A percentile compares a stretch with the other conserved stretches of the same genome.
These are phyloP conservation scores for Dalbergia cultrata DNA, from an alignment of 306 rosid species.

Conservation along the genomic window DNA sequence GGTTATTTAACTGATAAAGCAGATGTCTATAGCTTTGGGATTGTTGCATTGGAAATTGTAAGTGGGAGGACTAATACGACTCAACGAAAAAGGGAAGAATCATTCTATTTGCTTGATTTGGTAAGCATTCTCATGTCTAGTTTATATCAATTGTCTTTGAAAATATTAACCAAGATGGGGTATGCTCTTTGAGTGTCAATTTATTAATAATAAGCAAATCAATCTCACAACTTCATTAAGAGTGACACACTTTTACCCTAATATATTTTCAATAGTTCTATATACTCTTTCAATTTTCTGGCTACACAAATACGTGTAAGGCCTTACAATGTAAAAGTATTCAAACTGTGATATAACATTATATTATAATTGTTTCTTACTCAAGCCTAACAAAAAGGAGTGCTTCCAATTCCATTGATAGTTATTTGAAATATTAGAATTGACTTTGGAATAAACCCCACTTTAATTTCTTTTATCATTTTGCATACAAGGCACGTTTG, in stretches of 20 bases:
- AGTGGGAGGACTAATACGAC: constrained; percentile 65
- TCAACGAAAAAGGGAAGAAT: constrained; percentile 49
- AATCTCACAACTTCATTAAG: no score
- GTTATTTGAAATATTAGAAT: neutral
- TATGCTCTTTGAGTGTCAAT: no score
- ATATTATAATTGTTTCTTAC: neutral
- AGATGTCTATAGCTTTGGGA: constrained; percentile 79
- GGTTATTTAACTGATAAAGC: constrained; percentile 82
- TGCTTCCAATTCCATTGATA: neutral
- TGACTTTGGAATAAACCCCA: neutral
- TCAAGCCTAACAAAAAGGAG: neutral
- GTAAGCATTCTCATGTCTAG: constrained; percentile 38
- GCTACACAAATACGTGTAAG: neutral
- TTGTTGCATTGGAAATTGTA: constrained; percentile 69
- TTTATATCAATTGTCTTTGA: no score
- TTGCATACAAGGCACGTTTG: constrained; percentile 34
- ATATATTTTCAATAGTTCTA: no score
- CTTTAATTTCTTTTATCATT: neutral
- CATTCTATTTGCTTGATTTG: constrained; percentile 59
- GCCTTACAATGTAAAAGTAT: neutral
- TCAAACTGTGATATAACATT: neutral
- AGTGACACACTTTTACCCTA: no score
- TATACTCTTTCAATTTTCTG: neutral
- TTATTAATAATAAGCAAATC: no score
- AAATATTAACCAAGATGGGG: no score